Base-by-base conservation (phyloP, 2,329 filamentous ascomycete genomes). In the Ophiostoma populinum region DNA sequence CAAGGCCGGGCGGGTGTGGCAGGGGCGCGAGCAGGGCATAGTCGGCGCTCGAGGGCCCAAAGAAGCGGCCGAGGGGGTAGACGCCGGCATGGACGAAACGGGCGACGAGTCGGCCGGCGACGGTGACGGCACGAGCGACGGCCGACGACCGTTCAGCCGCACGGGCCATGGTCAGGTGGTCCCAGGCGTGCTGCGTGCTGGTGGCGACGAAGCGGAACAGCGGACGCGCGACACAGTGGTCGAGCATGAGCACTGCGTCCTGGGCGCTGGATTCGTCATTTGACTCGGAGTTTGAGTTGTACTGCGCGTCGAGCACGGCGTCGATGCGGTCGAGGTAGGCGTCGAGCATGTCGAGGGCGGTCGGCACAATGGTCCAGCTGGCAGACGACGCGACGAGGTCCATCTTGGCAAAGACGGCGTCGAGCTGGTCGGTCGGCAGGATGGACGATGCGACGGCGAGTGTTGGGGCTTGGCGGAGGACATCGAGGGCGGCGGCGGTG, bases 361-460 rank as follows among this genome's bases (percentile, higher is more conserved):
- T 53, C 15, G 51, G 52, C 20, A 72, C 45, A 15, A 66, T 54
- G 10, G 51, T 47, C 62, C 66, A 70, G 40, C 65, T 61, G 11
- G 67, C 55, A 22, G 59, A 21, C 21, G 24, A 47, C 4, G 56
- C 55, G 2, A 52, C 49, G 9, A 54, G 51, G 9, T 60, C 55
- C 26, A 70, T 62, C 16, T 58, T 59, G 9, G 52, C 58, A 33
- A 70, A 68, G 8, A 70, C 49, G 28, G 63, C 59, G 32, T 65
- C 59, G 18, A 73, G 47, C 46, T 68, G 67, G 24, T 55, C 54
- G 2, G 55, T 57, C 36, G 62, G 70, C 20, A 71, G 45, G 11
- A 58, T 62, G 39, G 63, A 63, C 2, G 61, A 61, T 6, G 61
- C 62, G 12, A 59, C 53, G 37, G 55, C 56, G 7, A 71, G 51